Percentiles rank a stretch among this genome's conserved stretches.
Conservation (phyloP, 257 asterid genomes). For the Solanum tacnaense region DNA sequence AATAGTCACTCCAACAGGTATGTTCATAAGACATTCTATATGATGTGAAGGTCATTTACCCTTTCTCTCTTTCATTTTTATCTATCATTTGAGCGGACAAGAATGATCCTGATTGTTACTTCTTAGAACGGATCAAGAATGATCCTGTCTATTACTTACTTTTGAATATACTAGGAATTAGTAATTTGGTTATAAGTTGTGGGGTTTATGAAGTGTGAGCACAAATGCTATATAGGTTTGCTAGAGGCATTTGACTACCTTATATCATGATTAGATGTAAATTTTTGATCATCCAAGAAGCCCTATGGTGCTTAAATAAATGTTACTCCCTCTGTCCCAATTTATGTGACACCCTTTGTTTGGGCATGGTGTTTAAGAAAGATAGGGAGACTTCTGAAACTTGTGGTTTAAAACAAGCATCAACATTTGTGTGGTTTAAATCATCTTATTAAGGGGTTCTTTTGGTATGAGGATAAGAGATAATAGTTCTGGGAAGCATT, state of each 20-base stretch:
- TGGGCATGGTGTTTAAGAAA: not conserved
- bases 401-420: not conserved
- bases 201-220: not conserved
- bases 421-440: not conserved
- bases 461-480: not conserved
- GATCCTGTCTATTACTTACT: not conserved
- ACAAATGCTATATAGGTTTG: not conserved
- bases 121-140: not conserved
- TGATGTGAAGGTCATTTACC: not conserved
- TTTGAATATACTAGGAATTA: not conserved
- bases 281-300: not conserved
- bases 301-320: not conserved
- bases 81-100: not conserved
- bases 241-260: not conserved
- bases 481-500: not conserved
- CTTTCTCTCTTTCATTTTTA: not conserved
- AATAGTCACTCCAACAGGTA: slow-evolving; percentile 93
- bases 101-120: not conserved
- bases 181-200: not conserved
- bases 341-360: not conserved
- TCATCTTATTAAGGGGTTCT: not conserved
- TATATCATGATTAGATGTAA: not conserved
- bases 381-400: not conserved
- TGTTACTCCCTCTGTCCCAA: not conserved
- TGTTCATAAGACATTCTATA: not conserved